Base-by-base conservation (phyloP, 176 grass and related monocot species). In the barley (Hordeum vulgare) region DNA sequence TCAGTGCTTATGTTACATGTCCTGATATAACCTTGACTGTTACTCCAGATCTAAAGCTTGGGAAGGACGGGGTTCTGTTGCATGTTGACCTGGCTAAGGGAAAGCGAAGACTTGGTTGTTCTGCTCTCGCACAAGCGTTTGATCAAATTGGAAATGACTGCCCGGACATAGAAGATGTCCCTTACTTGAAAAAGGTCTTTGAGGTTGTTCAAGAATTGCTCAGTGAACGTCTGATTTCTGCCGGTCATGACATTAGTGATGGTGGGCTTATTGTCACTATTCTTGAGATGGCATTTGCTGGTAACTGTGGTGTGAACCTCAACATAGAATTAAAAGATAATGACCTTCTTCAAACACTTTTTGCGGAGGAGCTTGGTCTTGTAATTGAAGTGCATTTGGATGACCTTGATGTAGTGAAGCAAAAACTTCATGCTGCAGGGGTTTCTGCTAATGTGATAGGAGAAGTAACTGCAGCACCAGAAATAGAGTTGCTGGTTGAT, bases 201-300 rank as follows among this genome's bases (percentile, higher is more conserved):
- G 78, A 94, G 59, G 69, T 75, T 56, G 56, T 94, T 92, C 92
- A 97, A 66, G 90, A 87, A 62, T 78, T 97, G 67, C 82, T 97
- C 78, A 80, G 86, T 74, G 70, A 94, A 53, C 60, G 63, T 5
- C 76, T 97, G 73, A 97, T 97, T 74, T 97, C 92, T 73, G 88
- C 88, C 1, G 94, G 90, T 20, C 94, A 97, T 91, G 96, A 98
- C 66, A 90, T 93, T 61, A 98, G 96, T 31, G 91, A 98, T 85
- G 96, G 93, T 39, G 93, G 96, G 13, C 80, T 98, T 80, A 88
- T 95, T 80, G 87, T 98, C 75, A 72, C 86, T 74, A 47, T 91
- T 81, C 82, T 98, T 77, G 93, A 95, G 84, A 98, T 98, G 96
- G 80, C 96, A 80, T 98, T 98, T 87, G 90, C 92, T 68, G 93